Evolutionary conservation across 495 filamentous ascomycete genomes (phyloP).

Genomic region (Hypoxylon fuscum): DNA sequence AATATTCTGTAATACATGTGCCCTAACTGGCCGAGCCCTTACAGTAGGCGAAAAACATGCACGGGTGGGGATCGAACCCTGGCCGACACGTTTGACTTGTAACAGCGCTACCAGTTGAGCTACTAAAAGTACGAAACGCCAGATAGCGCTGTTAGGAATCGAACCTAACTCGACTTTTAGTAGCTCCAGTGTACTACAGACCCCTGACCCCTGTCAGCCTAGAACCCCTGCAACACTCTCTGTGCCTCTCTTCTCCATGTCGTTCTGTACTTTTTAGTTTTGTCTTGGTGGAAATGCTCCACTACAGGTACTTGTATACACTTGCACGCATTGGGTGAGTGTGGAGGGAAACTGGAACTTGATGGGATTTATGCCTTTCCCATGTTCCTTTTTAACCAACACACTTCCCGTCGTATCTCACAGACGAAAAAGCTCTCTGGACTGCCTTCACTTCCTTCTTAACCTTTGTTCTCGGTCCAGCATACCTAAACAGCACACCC

Average conservation of each 20-base stretch:
- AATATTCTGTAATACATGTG: too few relatives aligned
- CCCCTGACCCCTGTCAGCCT: conserved; percentile 27
- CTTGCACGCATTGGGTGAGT: conserved; percentile 18
- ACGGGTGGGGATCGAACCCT: too few relatives aligned
- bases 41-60: too few relatives aligned
- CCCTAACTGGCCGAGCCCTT: too few relatives aligned
- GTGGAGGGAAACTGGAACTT: too few relatives aligned
- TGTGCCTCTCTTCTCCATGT: too few relatives aligned
- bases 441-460: conserved; percentile 23
- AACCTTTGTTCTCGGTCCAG: conserved; percentile 24
- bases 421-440: conserved; percentile 20
- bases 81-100: too few relatives aligned
- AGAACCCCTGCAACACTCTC: conserved; percentile 3
- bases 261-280: conserved; percentile 17
- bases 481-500: conserved; percentile 7
- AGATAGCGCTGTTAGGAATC: too few relatives aligned
- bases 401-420: conserved; percentile 36
- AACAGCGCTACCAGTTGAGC: too few relatives aligned
- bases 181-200: too few relatives aligned
- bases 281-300: conserved; percentile 26
- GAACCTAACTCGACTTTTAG: too few relatives aligned
- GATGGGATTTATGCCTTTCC: conserved; percentile 50
- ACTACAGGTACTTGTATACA: conserved; percentile 23
- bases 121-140: too few relatives aligned
- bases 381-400: conserved; percentile 45